These are phyloP conservation scores for Sporisorium sorghi DNA, from an alignment of 1,284 basidiomycete species.

Conservation along the genomic window DNA sequence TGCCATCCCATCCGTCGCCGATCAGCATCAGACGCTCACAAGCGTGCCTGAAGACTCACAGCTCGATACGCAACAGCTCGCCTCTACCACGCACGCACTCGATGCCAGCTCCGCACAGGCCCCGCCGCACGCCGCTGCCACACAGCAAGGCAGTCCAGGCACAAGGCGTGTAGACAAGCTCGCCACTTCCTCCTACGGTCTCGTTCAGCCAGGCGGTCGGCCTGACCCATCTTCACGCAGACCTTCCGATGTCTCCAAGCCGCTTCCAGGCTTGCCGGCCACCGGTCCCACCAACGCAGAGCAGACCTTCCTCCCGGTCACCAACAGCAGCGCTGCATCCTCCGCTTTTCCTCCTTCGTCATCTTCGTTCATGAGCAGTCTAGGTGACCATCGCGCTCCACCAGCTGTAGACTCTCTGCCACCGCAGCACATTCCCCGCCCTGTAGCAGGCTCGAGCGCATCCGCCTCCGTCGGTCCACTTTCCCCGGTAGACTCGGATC, in stretches of 20 bases:
- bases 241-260: constrained; percentile 37
- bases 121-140: constrained; percentile 10
- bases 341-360: constrained; percentile 3
- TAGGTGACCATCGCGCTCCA: constrained; percentile 25
- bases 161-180: constrained; percentile 27
- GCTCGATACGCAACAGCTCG: constrained; percentile 28
- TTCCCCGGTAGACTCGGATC: constrained; percentile 54
- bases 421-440: constrained; percentile 59
- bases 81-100: constrained; percentile 12
- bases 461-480: constrained; percentile 32
- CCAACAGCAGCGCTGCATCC: constrained; percentile 12
- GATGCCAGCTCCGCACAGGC: constrained; percentile 15
- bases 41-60: constrained; percentile 60
- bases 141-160: constrained; percentile 18
- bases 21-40: constrained; percentile 34
- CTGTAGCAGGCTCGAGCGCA: constrained; percentile 14
- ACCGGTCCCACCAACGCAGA: constrained; percentile 25
- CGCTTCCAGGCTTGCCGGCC: constrained; percentile 49
- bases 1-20: constrained; percentile 18
- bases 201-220: constrained; percentile 43
- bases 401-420: constrained; percentile 30
- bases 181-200: constrained; percentile 31
- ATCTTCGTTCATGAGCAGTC: constrained; percentile 5
- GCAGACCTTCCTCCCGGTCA: constrained; percentile 29
- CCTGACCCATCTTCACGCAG: constrained; percentile 26